These are phyloP conservation scores for Meyerozyma athensensis DNA, from an alignment of 1,139 yeast genomes.

Conservation along the genomic window DNA sequence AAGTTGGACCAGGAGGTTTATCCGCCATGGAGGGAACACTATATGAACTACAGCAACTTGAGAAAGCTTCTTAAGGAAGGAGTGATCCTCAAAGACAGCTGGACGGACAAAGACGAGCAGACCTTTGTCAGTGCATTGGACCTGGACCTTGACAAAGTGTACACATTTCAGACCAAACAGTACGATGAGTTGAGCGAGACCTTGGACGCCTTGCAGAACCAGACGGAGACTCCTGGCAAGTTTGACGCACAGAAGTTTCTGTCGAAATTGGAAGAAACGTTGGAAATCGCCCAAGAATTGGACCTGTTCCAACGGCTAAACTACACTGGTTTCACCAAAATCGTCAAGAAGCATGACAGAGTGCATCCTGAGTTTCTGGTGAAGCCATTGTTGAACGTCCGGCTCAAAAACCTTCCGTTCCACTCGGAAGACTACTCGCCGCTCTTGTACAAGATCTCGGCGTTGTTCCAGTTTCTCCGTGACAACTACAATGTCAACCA, in stretches of 20 bases:
- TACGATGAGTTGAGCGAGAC: conserved; percentile 65
- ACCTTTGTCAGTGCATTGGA: conserved; percentile 79
- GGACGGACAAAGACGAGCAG: conserved; percentile 58
- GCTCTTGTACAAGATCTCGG: conserved; percentile 73
- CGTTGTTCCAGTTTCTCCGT: conserved; percentile 74
- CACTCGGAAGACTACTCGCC: conserved; percentile 96
- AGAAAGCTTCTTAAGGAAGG: conserved; percentile 83
- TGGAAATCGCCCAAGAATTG: conserved; percentile 75
- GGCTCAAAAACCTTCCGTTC: conserved; percentile 84
- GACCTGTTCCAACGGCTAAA: conserved; percentile 88
- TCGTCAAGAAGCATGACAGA: conserved; percentile 94
- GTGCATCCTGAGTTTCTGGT: conserved; percentile 82
- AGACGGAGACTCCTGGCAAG: conserved; percentile 31
- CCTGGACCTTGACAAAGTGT: conserved; percentile 86
- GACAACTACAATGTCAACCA: conserved; percentile 51
- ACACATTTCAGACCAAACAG: conserved; percentile 71
- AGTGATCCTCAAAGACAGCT: conserved; percentile 44
- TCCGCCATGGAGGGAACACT: conserved; percentile 84
- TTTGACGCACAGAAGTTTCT: conserved; percentile 58
- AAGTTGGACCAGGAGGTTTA: conserved; percentile 77
- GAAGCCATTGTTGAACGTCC: conserved; percentile 79
- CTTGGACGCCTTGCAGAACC: conserved; percentile 56
- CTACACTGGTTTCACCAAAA: conserved; percentile 90
- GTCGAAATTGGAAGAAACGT: conserved; percentile 62
- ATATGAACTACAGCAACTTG: conserved; percentile 72